Evolutionary conservation across 192 early-diverging fungal species (phyloP), one percentile per base, ranked within the genome.

Genomic region (Geosiphon pyriformis): DNA sequence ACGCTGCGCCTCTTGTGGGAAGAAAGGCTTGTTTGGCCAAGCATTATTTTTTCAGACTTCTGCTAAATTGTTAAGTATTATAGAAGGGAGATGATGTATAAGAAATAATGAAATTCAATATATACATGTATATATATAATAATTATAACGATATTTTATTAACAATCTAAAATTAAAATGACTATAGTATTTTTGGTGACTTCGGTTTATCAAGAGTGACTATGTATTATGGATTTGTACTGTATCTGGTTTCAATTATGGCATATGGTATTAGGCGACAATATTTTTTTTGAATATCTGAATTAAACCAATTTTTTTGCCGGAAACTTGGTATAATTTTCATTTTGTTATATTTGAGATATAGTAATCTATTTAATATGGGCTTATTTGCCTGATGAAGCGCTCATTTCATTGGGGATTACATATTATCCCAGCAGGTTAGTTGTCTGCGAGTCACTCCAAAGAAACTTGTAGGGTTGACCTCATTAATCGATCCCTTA

Each of bases 191-290:
- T n/a, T n/a, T n/a, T n/a, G n/a, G n/a, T n/a, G n/a, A n/a, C n/a
- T n/a, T n/a, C n/a, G n/a, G n/a, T n/a, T n/a, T n/a, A n/a, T n/a
- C n/a, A n/a, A n/a, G n/a, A n/a, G n/a, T n/a, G n/a, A n/a, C n/a
- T n/a, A n/a, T n/a, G 37, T 92, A 92, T 76, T 92, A 92, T 72
- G 92, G 92, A 20, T 94, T 94, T 75, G 90, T 89, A 0, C 72
- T 92, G 33, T 94, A 94, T 59, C 78, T 94, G 18, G 81, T 84
- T 2, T 90, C 92, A 2, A 84, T 89, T 67, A 85, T 89, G 12
- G 77, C 79, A 12, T 88, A 90, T 70, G 85, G 83, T 67, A 78
- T n/a, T n/a, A n/a, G n/a, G n/a, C n/a, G n/a, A n/a, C n/a, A n/a
- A n/a, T n/a, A n/a, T n/a, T n/a, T n/a, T n/a, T n/a, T n/a, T n/a